Percentiles rank a stretch among this genome's conserved stretches.
Conservation (phyloP, 345 rosid genomes). For the Microcos paniculata region DNA sequence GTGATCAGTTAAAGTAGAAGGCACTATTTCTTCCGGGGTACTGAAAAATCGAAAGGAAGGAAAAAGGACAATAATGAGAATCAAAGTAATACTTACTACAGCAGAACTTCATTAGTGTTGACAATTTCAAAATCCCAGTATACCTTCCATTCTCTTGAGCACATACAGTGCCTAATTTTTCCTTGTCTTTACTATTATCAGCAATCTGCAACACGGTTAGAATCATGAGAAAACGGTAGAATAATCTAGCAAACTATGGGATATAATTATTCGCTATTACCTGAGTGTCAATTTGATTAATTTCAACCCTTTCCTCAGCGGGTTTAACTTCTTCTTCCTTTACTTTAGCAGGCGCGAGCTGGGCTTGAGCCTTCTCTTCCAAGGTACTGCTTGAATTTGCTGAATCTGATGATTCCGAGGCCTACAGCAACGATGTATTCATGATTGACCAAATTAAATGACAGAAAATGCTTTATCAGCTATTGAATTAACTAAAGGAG, state of each 20-base stretch:
- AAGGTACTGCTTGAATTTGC: conserved; percentile 12
- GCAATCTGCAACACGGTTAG: conserved; percentile 27
- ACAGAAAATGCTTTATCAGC: neutral
- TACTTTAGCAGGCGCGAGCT: conserved; percentile 15
- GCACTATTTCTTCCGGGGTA: conserved; percentile 13
- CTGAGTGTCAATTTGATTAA: conserved; percentile 9
- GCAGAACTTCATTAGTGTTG: conserved; percentile 1
- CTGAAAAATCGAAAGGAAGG: conserved; percentile 8
- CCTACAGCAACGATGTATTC: conserved; percentile 32
- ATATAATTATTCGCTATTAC: conserved; percentile 19
- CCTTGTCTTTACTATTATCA: conserved; percentile 19
- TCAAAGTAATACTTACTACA: neutral
- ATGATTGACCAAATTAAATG: neutral
- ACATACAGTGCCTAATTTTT: conserved; percentile 10
- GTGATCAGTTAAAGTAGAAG: conserved; percentile 15
- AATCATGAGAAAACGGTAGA: conserved; percentile 17
- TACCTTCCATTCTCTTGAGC: conserved; percentile 46
- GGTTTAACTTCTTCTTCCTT: conserved; percentile 25
- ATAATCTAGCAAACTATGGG: neutral
- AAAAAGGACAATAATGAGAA: conserved; percentile 3
- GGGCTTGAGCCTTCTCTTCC: conserved; percentile 24
- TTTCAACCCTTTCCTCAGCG: conserved; percentile 20
- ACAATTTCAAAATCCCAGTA: neutral
- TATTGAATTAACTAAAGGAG: neutral
- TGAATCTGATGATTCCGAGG: conserved; percentile 37